Evolutionary conservation across 306 rosid genomes (phyloP), one percentile per base, ranked within the genome.

Genomic region (Prunus persica): DNA sequence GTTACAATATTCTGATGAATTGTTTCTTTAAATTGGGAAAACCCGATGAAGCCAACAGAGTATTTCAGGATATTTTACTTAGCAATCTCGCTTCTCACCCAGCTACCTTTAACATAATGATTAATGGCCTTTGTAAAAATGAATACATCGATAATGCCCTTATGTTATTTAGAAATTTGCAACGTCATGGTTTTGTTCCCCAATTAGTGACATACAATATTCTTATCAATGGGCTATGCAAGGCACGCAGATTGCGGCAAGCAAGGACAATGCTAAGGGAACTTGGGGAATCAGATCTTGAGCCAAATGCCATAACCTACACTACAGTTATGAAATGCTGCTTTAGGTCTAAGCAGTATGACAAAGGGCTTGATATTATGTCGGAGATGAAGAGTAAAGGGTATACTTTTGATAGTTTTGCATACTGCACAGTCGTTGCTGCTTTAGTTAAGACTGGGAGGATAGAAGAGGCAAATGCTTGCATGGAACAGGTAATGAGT

Each of bases 191-290:
- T 18, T 86, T 91, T 73, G 82, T 85, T 69, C 98, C 98, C 6
- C 63, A 85, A 28, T 55, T 91, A 18, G 65, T 79, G 74, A 90
- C 93, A 1, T 94, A 90, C 78, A 94, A 91, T 30, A 87, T 90
- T 52, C 84, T 94, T 28, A 85, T 94, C 64, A 69, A 87, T 49
- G 94, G 98, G 66, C 91, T 90, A 10, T 88, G 97, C 86, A 90
- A 87, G 89, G 89, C 76, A 1, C 67, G 72, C 52, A 80, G 89
- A 76, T 65, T 78, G 78, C 45, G 64, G 66, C 84, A 81, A 19
- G 97, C 90, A 9, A 82, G 69, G 66, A 79, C 45, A 32, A 63
- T 90, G 18, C 83, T 91, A n/a, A 81, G 34, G 58, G 94, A 94
- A 82, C 86, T 88, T 73, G 79, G 77, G 19, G 92, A 90, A 69